phyloP scores from a whole-genome alignment of 176 grass and related monocot species.

The Oryza coarctata region DNA sequence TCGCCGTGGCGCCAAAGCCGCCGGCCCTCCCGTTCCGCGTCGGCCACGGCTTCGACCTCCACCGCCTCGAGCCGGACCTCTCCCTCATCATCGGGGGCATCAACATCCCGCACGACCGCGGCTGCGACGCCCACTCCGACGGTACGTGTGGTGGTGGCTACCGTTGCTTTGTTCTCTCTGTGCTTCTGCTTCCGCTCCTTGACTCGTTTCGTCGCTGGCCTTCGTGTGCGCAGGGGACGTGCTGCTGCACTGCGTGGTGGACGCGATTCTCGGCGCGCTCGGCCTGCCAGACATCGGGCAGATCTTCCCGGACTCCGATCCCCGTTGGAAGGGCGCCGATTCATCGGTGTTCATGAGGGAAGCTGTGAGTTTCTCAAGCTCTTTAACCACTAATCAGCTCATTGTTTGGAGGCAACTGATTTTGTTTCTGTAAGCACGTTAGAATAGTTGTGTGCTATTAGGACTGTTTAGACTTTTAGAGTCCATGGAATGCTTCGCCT shows the following conservation, averaged over 20 bases:
- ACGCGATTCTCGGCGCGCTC: slow-evolving; percentile 95
- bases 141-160: slow-evolving; percentile 38
- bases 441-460: not conserved
- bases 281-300: slow-evolving; percentile 97
- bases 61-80: slow-evolving; percentile 88
- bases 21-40: slow-evolving; percentile 88
- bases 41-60: slow-evolving; percentile 94
- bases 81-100: slow-evolving; percentile 97
- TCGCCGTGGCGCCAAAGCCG: slow-evolving; percentile 46
- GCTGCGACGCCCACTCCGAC: slow-evolving; percentile 94
- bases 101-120: slow-evolving; percentile 89
- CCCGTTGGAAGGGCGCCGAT: slow-evolving; percentile 84
- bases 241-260: slow-evolving; percentile 96
- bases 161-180: not conserved
- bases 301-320: slow-evolving; percentile 95
- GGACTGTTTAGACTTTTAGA: not conserved
- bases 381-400: not conserved
- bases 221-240: slow-evolving; percentile 70
- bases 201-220: slow-evolving; percentile 12
- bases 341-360: slow-evolving; percentile 86
- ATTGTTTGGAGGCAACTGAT: not conserved
- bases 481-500: not conserved
- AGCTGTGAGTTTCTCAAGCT: slow-evolving; percentile 61
- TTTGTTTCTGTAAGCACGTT: not conserved
- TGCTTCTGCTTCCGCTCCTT: not conserved